Evolutionary conservation across 331 rosid genomes (phyloP).

Genomic region (Cydonia oblonga): DNA sequence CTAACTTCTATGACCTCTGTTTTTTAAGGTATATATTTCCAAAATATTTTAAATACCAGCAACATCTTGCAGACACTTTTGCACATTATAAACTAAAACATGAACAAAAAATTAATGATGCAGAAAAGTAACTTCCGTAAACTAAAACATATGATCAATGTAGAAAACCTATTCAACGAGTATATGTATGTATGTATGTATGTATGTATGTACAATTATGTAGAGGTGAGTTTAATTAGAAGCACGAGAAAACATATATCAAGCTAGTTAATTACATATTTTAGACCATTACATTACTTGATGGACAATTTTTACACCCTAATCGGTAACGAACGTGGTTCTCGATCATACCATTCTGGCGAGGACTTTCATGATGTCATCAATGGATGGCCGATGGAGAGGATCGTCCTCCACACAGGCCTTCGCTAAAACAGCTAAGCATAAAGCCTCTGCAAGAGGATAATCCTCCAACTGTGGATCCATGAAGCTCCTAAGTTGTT

Average conservation of each 20-base stretch:
- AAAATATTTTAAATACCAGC: too few species aligned
- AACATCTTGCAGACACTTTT: too few species aligned
- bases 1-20: too few species aligned
- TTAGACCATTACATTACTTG: not conserved
- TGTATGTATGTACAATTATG: too few species aligned
- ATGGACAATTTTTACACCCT: not conserved
- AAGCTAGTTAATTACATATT: not conserved
- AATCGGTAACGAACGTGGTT: not conserved
- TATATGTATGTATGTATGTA: too few species aligned
- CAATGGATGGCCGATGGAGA: conserved; percentile 46
- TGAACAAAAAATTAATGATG: not conserved
- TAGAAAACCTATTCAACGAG: not conserved
- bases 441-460: conserved; percentile 45
- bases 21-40: too few species aligned
- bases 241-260: too few species aligned
- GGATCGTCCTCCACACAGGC: conserved; percentile 65
- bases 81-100: not conserved
- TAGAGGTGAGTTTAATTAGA: too few species aligned
- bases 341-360: conserved; percentile 33
- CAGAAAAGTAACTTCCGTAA: not conserved
- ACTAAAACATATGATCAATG: not conserved
- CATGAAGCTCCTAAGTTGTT: conserved; percentile 46
- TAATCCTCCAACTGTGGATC: conserved; percentile 49
- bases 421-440: conserved; percentile 49
- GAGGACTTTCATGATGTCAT: conserved; percentile 58